Evolutionary conservation across 2,329 filamentous ascomycete species (phyloP).

Genomic region (Penicillium sp.): DNA sequence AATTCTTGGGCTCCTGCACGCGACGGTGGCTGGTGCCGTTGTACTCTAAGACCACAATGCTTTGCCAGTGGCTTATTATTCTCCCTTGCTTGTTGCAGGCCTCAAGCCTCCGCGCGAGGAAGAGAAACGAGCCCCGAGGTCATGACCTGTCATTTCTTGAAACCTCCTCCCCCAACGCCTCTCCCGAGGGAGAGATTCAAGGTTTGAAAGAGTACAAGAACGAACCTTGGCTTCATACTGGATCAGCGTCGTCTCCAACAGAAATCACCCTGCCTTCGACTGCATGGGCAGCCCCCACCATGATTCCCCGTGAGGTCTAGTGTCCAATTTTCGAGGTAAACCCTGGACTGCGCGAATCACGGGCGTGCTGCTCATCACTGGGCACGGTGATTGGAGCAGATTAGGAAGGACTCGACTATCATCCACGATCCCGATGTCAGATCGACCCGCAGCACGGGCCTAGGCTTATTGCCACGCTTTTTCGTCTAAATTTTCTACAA

Average conservation of each 20-base stretch:
- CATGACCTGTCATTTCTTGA: conserved; percentile 8
- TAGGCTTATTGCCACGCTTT: conserved; percentile 17
- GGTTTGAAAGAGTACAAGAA: neutral
- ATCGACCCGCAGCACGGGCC: conserved; percentile 19
- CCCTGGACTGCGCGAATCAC: conserved; percentile 10
- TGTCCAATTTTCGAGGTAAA: neutral
- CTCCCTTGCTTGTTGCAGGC: conserved; percentile 7
- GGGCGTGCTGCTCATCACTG: conserved; percentile 3
- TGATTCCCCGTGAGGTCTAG: conserved; percentile 4
- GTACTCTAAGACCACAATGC: neutral
- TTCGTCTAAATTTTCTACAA: neutral
- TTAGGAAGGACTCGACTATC: conserved; percentile 11
- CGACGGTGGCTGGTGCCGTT: conserved; percentile 16
- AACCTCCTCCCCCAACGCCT: neutral
- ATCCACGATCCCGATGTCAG: conserved; percentile 22
- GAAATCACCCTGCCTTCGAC: conserved; percentile 6
- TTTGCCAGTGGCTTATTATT: conserved; percentile 4
- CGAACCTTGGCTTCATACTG: neutral
- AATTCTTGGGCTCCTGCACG: conserved; percentile 10
- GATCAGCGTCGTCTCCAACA: neutral
- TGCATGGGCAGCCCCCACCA: conserved; percentile 15
- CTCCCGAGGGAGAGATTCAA: neutral
- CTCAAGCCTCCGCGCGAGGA: neutral
- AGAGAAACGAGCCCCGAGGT: neutral
- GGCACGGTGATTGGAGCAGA: conserved; percentile 14